These are phyloP conservation scores for Ambrosia hybrid DNA, from an alignment of 140 eudicot genomes.

Conservation along the genomic window DNA sequence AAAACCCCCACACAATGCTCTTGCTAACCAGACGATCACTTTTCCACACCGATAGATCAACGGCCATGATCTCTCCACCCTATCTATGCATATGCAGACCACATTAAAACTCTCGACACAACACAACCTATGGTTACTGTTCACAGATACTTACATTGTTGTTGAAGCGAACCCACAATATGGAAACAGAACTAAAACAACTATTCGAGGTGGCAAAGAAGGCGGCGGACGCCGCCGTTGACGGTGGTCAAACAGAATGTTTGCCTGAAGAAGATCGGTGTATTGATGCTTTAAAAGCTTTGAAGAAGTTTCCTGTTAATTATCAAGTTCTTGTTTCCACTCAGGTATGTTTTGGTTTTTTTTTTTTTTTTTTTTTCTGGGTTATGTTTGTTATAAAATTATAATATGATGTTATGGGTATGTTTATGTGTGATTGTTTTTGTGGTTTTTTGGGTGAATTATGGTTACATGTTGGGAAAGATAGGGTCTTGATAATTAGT, in stretches of 20 bases:
- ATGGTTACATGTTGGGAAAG: neutral
- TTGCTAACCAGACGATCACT: neutral
- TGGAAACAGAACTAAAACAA: slow-evolving; percentile 75
- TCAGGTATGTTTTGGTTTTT: slow-evolving; percentile 47
- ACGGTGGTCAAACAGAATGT: slow-evolving; percentile 28
- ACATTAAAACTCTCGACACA: slow-evolving; percentile 3
- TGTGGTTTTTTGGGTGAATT: slow-evolving; percentile 7
- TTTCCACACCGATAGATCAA: neutral
- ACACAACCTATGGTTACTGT: neutral
- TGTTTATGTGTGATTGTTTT: slow-evolving; percentile 6
- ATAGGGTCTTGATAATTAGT: neutral
- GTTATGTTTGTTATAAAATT: neutral
- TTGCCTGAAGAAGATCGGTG: slow-evolving; percentile 70
- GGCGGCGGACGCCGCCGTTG: slow-evolving; percentile 59
- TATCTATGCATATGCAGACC: neutral
- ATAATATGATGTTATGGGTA: slow-evolving; percentile 1
- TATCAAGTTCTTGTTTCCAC: slow-evolving; percentile 83
- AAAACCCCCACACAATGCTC: neutral
- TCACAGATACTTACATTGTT: neutral
- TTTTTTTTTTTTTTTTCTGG: neutral
- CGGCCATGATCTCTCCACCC: neutral
- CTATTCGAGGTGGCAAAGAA: slow-evolving; percentile 78
- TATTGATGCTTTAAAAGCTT: slow-evolving; percentile 67
- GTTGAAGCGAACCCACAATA: slow-evolving; percentile 11
- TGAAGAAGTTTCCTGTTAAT: slow-evolving; percentile 70